Evolutionary conservation across 768 basidiomycete genomes (phyloP), one percentile per base, ranked within the genome.

Genomic region (button mushroom (Agaricus bisporus)): DNA sequence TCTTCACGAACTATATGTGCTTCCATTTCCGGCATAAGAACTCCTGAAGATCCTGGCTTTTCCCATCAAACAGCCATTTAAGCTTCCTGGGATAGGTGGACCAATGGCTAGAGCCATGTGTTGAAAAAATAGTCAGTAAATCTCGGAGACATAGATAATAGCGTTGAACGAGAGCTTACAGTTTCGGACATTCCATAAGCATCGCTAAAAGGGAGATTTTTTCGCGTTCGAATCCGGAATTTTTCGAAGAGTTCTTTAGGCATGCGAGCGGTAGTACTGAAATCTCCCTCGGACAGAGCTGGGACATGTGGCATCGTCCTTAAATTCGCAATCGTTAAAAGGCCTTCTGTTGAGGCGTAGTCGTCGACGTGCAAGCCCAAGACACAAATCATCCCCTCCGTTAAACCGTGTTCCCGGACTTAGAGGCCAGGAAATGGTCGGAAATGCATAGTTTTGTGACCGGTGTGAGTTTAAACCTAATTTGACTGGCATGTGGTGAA

Each of bases 171-270:
- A n/a, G n/a, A n/a, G n/a, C n/a, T n/a, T n/a, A n/a, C n/a, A n/a
- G n/a, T n/a, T n/a, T n/a, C 86, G 83, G 84, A 84, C 75, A 86
- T 79, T 22, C 87, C 88, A 56, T 85, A 88, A 0, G 84, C 85
- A 82, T 52, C 25, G 10, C 43, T 48, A 4, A 79, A 61, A 0
- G 60, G 56, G 0, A 64, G 61, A 9, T 71, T 66, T 12, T 60
- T 51, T 0, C 73, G 66, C 8, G 75, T 55, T 3, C 77, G 43
- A 46, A 60, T 43, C 15, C 59, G 41, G 14, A 84, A 61, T 46
- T 72, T 74, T n/a, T 66, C 63, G 0, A 67, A 68, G 7, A 89
- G 70, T 17, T 78, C 71, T 1, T 75, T 73, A 0, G 87, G 82
- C n/a, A 88, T 74, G 60, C 85, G 80, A 3, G 87, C 85, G 0